phyloP scores from a whole-genome alignment of 208 protist genomes.

The Borovskyia barvae region DNA sequence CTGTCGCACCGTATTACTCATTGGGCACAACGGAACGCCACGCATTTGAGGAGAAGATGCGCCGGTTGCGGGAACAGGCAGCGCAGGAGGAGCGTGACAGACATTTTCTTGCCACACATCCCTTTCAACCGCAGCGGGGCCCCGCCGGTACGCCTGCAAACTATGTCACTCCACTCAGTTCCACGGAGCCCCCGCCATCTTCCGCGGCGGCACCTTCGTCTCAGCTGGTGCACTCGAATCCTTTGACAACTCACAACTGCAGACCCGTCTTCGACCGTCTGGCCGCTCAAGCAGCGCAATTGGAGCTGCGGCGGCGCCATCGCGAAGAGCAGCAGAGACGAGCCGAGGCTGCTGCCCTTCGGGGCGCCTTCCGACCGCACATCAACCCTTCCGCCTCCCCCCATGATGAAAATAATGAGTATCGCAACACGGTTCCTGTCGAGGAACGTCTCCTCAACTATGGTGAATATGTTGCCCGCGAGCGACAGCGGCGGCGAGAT shows the following conservation, averaged over 20 bases:
- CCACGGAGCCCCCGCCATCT: background rate
- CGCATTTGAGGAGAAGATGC: slow-evolving; percentile 43
- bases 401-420: slow-evolving; percentile 5
- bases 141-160: background rate
- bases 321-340: slow-evolving; percentile 37
- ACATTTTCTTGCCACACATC: slow-evolving; percentile 17
- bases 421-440: slow-evolving; percentile 41
- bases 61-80: slow-evolving; percentile 12
- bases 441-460: slow-evolving; percentile 79
- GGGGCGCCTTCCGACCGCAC: slow-evolving; percentile 45
- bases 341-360: slow-evolving; percentile 37
- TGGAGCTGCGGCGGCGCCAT: slow-evolving; percentile 31
- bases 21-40: slow-evolving; percentile 69
- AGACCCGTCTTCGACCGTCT: slow-evolving; percentile 65
- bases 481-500: slow-evolving; percentile 28
- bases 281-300: slow-evolving; percentile 26
- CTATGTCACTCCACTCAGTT: background rate
- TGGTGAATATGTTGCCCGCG: slow-evolving; percentile 44
- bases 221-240: too few relatives aligned
- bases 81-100: slow-evolving; percentile 4
- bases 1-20: slow-evolving; percentile 36
- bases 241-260: too few relatives aligned
- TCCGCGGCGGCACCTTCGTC: too few relatives aligned
- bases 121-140: slow-evolving; percentile 10
- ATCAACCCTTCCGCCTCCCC: slow-evolving; percentile 38